Evolutionary conservation across 495 filamentous ascomycete species (phyloP).

Genomic region (Sphaerosporella brunnea): DNA sequence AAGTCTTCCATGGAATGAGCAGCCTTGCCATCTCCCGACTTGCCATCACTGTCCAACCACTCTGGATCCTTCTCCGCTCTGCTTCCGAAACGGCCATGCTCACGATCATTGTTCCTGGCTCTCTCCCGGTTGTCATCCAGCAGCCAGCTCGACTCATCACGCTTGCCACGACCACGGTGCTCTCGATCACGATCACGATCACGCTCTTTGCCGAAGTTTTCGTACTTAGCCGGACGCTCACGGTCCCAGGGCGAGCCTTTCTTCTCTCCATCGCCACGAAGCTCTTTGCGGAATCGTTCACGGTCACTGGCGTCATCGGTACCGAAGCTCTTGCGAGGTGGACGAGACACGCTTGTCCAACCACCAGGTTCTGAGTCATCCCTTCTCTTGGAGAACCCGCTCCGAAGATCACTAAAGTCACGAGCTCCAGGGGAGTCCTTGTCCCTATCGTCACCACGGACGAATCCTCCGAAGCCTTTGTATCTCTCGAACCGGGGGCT

Average conservation of each 20-base stretch:
- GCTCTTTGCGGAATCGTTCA: slow-evolving; percentile 35
- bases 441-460: slow-evolving; percentile 47
- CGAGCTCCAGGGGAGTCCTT: slow-evolving; percentile 35
- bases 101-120: slow-evolving; percentile 24
- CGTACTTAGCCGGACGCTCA: slow-evolving; percentile 36
- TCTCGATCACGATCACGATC: slow-evolving; percentile 33
- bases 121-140: slow-evolving; percentile 28
- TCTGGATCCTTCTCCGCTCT: slow-evolving; percentile 65
- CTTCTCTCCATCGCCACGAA: slow-evolving; percentile 33
- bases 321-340: slow-evolving; percentile 45
- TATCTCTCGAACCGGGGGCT: slow-evolving; percentile 38
- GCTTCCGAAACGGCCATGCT: slow-evolving; percentile 17
- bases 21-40: slow-evolving; percentile 53
- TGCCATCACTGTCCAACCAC: slow-evolving; percentile 58
- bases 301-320: slow-evolving; percentile 34
- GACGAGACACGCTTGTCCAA: slow-evolving; percentile 34
- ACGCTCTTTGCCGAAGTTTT: slow-evolving; percentile 42
- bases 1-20: slow-evolving; percentile 52
- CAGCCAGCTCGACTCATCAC: slow-evolving; percentile 30
- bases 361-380: slow-evolving; percentile 38
- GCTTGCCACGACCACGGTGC: slow-evolving; percentile 27
- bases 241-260: slow-evolving; percentile 36
- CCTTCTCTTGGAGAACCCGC: slow-evolving; percentile 30
- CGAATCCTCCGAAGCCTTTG: slow-evolving; percentile 40
- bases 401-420: slow-evolving; percentile 33